Base-by-base conservation (phyloP, 495 filamentous ascomycete genomes). In the Aspergillus taichungensis region DNA sequence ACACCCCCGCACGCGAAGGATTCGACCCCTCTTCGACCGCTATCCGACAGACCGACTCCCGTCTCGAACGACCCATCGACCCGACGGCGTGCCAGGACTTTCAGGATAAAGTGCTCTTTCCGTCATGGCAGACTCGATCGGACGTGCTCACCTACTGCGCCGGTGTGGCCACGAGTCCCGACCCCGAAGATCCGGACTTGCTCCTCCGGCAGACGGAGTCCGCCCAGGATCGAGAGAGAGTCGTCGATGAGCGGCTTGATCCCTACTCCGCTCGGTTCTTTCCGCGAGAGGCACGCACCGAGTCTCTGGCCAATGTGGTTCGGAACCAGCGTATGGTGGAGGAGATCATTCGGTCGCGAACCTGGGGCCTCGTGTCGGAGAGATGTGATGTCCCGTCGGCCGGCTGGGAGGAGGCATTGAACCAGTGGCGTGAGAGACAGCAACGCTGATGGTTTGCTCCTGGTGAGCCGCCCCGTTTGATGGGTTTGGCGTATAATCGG, bases 61-160 rank as follows among this genome's bases (percentile, higher is more conserved):
- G 51, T 29, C 51, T 51, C 8, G 60, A 49, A 28, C 66, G 71
- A 42, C 51, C 51, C n/a, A 80, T 89, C 44, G 71, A 86, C 12
- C 53, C 75, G 0, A 49, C 59, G 0, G 65, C 79, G 2, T 98
- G 92, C 55, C 65, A 69, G 40, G 47, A 50, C 2, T 96, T 98
- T 68, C 86, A 87, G 53, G 67, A 88, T 10, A 73, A 83, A 28
- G 79, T 95, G 1, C 64, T 98, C 0, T 92, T 95, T 42, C 87
- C 86, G 0, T 85, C 87, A 24, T 98, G 92, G 92, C 83, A 94
- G 51, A 72, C 74, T 5, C 76, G 92, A 37, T 85, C 85, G 7
- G 86, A 94, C 59, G 84, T 96, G 3, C 66, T 98, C 30, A 85
- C 78, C 44, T 98, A 95, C 60, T 98, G 92, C 63, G 82, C 87